A percentile compares a stretch with the other conserved stretches of the same genome.
These are phyloP conservation scores for Dothiorella sarmentorum DNA, from an alignment of 2,329 filamentous ascomycete genomes.

Conservation along the genomic window DNA sequence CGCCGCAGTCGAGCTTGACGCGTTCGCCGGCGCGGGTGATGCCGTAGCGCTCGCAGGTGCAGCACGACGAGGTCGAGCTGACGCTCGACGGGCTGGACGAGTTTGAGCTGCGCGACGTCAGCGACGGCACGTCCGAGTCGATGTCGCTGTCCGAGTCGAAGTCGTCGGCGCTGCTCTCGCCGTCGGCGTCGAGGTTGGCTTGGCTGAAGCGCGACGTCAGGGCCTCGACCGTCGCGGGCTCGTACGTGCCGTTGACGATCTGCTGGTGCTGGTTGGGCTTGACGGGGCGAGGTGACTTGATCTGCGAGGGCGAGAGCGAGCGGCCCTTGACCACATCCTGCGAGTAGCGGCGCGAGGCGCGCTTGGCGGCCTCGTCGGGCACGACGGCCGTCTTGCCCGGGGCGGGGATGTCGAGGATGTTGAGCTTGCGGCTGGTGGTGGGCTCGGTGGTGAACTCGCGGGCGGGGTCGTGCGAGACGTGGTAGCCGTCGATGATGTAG, in stretches of 20 bases:
- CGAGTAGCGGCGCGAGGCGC: conserved; percentile 52
- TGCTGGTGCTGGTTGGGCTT: conserved; percentile 83
- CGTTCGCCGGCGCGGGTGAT: conserved; percentile 91
- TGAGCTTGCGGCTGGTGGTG: conserved; percentile 93
- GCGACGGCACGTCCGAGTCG: conserved; percentile 64
- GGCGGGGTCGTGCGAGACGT: conserved; percentile 93
- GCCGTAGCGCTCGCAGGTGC: conserved; percentile 93
- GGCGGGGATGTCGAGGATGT: conserved; percentile 86
- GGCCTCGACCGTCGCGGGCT: conserved; percentile 71
- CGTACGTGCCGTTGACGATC: conserved; percentile 80
- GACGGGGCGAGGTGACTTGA: conserved; percentile 85
- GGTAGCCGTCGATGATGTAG: conserved; percentile 99
- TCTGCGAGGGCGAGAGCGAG: conserved; percentile 81
- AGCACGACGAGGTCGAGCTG: conserved; percentile 54
- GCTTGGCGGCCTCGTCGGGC: conserved; percentile 42
- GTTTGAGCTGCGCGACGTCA: conserved; percentile 61
- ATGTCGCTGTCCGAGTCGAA: conserved; percentile 67
- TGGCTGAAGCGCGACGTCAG: conserved; percentile 71
- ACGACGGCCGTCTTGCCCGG: conserved; percentile 44
- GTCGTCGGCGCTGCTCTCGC: conserved; percentile 48
- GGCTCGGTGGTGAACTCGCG: conserved; percentile 87
- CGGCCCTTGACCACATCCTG: conserved; percentile 82
- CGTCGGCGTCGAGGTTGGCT: conserved; percentile 57
- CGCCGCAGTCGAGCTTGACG: conserved; percentile 94
- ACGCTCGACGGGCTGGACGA: conserved; percentile 65